These are phyloP conservation scores for Penicillium sp. DNA, from an alignment of 2,329 filamentous ascomycete genomes.

Conservation along the genomic window DNA sequence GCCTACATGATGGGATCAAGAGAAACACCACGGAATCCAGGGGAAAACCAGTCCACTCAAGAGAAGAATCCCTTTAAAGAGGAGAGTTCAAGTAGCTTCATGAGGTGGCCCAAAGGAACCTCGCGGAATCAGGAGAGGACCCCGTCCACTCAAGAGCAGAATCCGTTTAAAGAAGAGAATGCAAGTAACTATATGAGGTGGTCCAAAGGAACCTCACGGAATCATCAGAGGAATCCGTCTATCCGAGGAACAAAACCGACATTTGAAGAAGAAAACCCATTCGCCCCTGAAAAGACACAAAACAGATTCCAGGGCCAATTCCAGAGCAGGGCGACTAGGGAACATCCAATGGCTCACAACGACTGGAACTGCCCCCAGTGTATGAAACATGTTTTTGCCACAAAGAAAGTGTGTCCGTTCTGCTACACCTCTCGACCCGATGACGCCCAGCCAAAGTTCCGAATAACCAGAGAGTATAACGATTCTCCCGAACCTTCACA, in stretches of 20 bases:
- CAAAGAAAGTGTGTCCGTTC: slow-evolving; percentile 14
- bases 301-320: not conserved
- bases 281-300: not conserved
- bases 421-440: slow-evolving; percentile 14
- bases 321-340: not conserved
- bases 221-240: not conserved
- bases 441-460: not conserved
- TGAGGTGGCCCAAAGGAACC: not conserved
- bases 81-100: not conserved
- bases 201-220: not conserved
- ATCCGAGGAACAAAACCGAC: not conserved
- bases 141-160: not conserved
- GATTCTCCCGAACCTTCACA: not conserved
- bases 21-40: not conserved
- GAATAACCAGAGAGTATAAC: not conserved
- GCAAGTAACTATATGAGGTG: not conserved
- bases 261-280: not conserved
- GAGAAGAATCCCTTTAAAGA: not conserved
- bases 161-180: not conserved
- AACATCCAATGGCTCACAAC: not conserved
- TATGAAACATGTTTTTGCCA: slow-evolving; percentile 8
- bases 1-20: not conserved
- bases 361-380: slow-evolving; percentile 20
- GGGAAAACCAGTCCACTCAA: not conserved
- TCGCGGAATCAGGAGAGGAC: not conserved